A percentile compares a stretch with the other conserved stretches of the same genome.
phyloP scores from a whole-genome alignment of 2,329 filamentous ascomycete genomes.

The Penicillium sp. region DNA sequence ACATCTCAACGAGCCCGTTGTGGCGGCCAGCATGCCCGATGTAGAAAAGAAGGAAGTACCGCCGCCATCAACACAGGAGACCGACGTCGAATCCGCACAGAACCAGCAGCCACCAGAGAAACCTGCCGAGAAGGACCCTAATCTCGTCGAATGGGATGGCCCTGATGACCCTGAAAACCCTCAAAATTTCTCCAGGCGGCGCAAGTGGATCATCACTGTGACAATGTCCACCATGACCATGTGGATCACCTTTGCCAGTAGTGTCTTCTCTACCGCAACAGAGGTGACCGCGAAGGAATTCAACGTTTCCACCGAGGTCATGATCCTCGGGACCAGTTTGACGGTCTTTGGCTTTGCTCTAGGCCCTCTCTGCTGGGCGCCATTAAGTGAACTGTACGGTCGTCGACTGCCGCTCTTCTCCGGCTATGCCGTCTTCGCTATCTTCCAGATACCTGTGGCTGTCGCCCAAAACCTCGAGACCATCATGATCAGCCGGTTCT shows the following conservation, averaged over 20 bases:
- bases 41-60: constrained; percentile 11
- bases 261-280: constrained; percentile 48
- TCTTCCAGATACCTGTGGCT: constrained; percentile 55
- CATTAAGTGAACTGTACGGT: constrained; percentile 49
- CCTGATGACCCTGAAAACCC: constrained; percentile 32
- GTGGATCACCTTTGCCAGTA: constrained; percentile 49
- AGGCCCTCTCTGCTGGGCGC: constrained; percentile 43
- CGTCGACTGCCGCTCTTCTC: constrained; percentile 48
- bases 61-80: constrained; percentile 7
- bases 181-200: constrained; percentile 23
- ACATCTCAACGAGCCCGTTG: not conserved
- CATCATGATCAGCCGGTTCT: constrained; percentile 53
- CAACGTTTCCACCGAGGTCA: constrained; percentile 48
- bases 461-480: constrained; percentile 53
- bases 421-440: constrained; percentile 47
- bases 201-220: constrained; percentile 46
- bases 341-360: constrained; percentile 48
- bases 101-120: constrained; percentile 9
- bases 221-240: constrained; percentile 46
- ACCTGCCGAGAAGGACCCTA: constrained; percentile 24
- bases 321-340: constrained; percentile 50
- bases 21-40: not conserved
- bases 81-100: constrained; percentile 17
- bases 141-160: constrained; percentile 33
- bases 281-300: constrained; percentile 43